A percentile compares a stretch with the other conserved stretches of the same genome.
Conservation (phyloP, 768 basidiomycete genomes). For the Macrolepiota fuliginosa region DNA sequence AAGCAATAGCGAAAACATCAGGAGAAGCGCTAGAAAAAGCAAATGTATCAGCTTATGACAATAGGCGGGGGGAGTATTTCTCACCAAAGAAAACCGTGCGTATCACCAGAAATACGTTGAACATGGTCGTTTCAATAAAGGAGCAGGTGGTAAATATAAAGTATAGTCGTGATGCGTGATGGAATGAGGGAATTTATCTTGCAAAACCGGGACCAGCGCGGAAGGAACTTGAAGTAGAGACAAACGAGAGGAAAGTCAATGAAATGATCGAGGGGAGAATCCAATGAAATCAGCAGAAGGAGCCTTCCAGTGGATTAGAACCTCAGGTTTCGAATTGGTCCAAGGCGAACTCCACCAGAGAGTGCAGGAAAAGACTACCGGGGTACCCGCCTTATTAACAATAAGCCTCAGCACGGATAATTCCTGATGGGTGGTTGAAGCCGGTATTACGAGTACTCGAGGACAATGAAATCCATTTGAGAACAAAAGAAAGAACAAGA, state of each 20-base stretch:
- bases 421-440: neutral
- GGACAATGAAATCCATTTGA: neutral
- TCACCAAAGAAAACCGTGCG: constrained; percentile 59
- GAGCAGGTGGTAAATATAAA: neutral
- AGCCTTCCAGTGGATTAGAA: constrained; percentile 1
- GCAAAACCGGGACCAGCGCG: constrained; percentile 11
- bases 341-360: constrained; percentile 26
- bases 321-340: constrained; percentile 6
- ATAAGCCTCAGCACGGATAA: neutral
- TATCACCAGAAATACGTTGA: constrained; percentile 52
- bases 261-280: constrained; percentile 1
- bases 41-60: neutral
- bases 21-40: constrained; percentile 38
- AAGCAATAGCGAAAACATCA: constrained; percentile 48
- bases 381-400: constrained; percentile 1
- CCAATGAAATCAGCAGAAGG: neutral
- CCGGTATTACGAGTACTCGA: neutral
- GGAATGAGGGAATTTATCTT: neutral
- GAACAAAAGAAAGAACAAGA: constrained; percentile 11
- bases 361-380: constrained; percentile 13
- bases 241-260: constrained; percentile 1
- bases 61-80: constrained; percentile 16
- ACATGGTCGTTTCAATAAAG: constrained; percentile 23
- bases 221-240: constrained; percentile 2
- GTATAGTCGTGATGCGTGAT: neutral